phyloP scores from a whole-genome alignment of 2,329 filamentous ascomycete species.

The Chrysoporthe puriensis region DNA sequence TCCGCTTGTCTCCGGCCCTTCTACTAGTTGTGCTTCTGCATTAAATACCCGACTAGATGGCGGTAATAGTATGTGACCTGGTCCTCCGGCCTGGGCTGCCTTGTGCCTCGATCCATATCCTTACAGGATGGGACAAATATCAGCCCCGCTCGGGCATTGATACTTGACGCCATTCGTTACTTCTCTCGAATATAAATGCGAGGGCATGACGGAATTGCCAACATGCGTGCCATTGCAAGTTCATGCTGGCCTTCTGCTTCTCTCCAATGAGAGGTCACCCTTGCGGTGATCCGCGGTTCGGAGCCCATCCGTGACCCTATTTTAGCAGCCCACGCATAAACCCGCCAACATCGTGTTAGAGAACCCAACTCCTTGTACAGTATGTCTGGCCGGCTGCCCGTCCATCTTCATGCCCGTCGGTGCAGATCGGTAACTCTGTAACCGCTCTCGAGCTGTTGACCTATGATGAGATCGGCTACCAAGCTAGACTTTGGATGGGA shows the following conservation, averaged over 20 bases:
- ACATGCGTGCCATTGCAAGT: neutral
- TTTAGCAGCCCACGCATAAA: slow-evolving; percentile 21
- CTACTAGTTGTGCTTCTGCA: too few species aligned
- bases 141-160: neutral
- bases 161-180: neutral
- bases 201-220: neutral
- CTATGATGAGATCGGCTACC: neutral
- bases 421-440: neutral
- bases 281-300: slow-evolving; percentile 13
- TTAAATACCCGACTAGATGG: too few species aligned
- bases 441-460: neutral
- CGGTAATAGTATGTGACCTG: too few species aligned
- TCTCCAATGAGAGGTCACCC: slow-evolving; percentile 20
- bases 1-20: too few species aligned
- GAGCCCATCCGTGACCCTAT: slow-evolving; percentile 20
- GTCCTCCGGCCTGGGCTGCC: too few species aligned
- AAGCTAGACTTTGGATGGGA: neutral
- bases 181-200: neutral
- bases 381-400: slow-evolving; percentile 15
- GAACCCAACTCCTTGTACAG: neutral
- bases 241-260: slow-evolving; percentile 14
- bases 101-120: too few species aligned
- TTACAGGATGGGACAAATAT: too few species aligned
- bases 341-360: slow-evolving; percentile 9
- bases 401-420: slow-evolving; percentile 14